Evolutionary conservation across 371 early-diverging fungal genomes (phyloP), one percentile per base, ranked within the genome.

Genomic region (Dichotomocladium elegans): DNA sequence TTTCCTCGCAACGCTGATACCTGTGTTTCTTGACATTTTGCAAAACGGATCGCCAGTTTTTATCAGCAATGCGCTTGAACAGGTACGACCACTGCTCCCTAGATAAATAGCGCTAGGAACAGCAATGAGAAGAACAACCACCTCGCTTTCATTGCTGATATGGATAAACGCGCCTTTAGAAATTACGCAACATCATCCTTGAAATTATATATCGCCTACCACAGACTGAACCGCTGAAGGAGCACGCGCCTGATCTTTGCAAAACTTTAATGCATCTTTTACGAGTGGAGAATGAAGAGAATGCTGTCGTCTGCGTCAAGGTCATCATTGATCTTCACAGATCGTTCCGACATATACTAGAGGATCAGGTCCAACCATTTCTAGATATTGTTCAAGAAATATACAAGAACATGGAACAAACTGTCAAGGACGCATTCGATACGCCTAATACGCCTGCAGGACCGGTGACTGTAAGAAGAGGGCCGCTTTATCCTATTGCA

Each of bases 271-370:
- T 98, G 79, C 64, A 83, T 22, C 76, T 95, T 3, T 77, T 99
- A 27, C 76, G 81, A 55, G 80, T 80, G 11, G 99, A 99, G 61
- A 97, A 98, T 58, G 99, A 99, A 72, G 99, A 98, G 22, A 98
- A 97, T 61, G 98, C 91, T 2, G 88, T 92, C 21, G 79, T 94
- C 3, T 86, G 91, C 58, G 79, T 98, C 19, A 95, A 95, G 63
- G 90, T 96, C 30, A 87, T 98, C 51, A 91, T 92, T 47, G 98
- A 99, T 49, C 76, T 99, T 48, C 94, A 96, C 63, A 86, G 94
- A 58, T 81, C 82, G 25, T 96, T 88, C 64, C 87, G 90, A 51
- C 74, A 78, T 48, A 68, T 83, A 5, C 72, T 96, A 24, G 95
- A 95, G 63, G 88, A 88, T 46, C 83, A 91, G 58, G 93, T 96